A percentile compares a stretch with the other conserved stretches of the same genome.
These are phyloP conservation scores for Nemophila menziesii DNA, from an alignment of 257 asterid species.

Conservation along the genomic window DNA sequence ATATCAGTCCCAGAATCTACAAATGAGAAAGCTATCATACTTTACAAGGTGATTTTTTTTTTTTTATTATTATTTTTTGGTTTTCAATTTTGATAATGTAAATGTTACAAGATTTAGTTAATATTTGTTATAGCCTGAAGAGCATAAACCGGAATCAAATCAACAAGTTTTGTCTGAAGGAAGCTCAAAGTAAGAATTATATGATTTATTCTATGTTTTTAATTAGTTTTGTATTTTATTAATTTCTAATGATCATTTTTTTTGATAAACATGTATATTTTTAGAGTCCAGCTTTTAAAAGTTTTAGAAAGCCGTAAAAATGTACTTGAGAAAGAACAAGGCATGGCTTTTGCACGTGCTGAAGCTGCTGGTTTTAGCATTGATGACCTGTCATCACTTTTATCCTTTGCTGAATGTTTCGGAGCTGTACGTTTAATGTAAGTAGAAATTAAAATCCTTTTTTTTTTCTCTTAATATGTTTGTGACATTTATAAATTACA, in stretches of 20 bases:
- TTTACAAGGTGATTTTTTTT: conserved; percentile 58
- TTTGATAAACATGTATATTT: conserved; percentile 19
- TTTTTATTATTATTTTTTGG: not conserved
- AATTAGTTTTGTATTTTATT: not conserved
- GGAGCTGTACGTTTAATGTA: conserved; percentile 83
- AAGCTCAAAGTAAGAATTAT: conserved; percentile 46
- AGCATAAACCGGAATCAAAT: conserved; percentile 36
- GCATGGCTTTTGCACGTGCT: conserved; percentile 99
- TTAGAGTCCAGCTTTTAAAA: conserved; percentile 83
- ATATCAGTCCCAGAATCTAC: conserved; percentile 24
- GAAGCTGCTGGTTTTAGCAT: conserved; percentile 91
- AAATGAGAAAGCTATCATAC: conserved; percentile 68
- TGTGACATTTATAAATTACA: conserved; percentile 16
- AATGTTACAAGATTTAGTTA: not conserved
- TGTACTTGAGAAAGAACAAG: conserved; percentile 76
- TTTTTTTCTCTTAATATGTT: conserved; percentile 9
- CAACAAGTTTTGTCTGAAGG: conserved; percentile 39
- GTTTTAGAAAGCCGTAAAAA: conserved; percentile 76
- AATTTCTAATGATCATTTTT: conserved; percentile 6
- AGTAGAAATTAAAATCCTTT: conserved; percentile 15
- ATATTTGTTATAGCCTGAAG: conserved; percentile 54
- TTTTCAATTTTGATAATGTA: conserved; percentile 8
- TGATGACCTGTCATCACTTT: conserved; percentile 50
- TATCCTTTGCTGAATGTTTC: conserved; percentile 78
- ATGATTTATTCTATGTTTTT: not conserved